Percentiles rank a stretch among this genome's conserved stretches.
phyloP scores from a whole-genome alignment of 345 rosid genomes.

The Gossypium thurberi region DNA sequence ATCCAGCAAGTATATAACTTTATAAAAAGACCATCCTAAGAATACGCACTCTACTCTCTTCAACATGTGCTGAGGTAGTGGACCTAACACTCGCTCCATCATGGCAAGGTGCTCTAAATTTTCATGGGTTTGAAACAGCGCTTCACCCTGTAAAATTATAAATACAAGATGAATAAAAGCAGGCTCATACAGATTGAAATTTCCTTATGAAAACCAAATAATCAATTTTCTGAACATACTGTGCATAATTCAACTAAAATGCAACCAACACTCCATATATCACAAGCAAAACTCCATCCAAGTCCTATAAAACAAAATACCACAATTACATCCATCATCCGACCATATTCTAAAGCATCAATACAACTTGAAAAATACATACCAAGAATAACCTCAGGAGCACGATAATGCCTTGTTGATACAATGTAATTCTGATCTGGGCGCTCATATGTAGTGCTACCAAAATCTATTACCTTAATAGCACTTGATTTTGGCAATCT shows the following conservation, averaged over 20 bases:
- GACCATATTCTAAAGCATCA: not conserved
- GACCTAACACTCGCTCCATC: slow-evolving; percentile 1
- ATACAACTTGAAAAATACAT: not conserved
- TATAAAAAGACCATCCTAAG: not conserved
- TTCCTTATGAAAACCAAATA: not conserved
- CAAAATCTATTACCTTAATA: slow-evolving; percentile 49
- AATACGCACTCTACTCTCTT: not conserved
- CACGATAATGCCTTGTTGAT: slow-evolving; percentile 75
- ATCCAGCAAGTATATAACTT: not conserved
- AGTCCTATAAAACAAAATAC: slow-evolving; percentile 32
- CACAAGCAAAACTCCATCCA: slow-evolving; percentile 85
- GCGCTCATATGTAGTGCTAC: slow-evolving; percentile 73
- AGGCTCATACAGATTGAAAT: not conserved
- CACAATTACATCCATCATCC: slow-evolving; percentile 3
- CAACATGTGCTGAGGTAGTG: slow-evolving; percentile 10
- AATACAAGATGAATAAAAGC: not conserved
- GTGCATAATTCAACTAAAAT: slow-evolving; percentile 75
- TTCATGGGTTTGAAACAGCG: slow-evolving; percentile 76
- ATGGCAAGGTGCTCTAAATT: slow-evolving; percentile 35
- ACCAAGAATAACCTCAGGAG: slow-evolving; percentile 79
- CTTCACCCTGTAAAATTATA: slow-evolving; percentile 56
- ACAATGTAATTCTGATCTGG: slow-evolving; percentile 78
- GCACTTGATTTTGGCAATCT: slow-evolving; percentile 70
- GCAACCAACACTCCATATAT: slow-evolving; percentile 77
- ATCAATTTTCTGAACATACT: slow-evolving; percentile 28